Base-by-base conservation (phyloP, 345 rosid species). In the Sisymbrium irio region DNA sequence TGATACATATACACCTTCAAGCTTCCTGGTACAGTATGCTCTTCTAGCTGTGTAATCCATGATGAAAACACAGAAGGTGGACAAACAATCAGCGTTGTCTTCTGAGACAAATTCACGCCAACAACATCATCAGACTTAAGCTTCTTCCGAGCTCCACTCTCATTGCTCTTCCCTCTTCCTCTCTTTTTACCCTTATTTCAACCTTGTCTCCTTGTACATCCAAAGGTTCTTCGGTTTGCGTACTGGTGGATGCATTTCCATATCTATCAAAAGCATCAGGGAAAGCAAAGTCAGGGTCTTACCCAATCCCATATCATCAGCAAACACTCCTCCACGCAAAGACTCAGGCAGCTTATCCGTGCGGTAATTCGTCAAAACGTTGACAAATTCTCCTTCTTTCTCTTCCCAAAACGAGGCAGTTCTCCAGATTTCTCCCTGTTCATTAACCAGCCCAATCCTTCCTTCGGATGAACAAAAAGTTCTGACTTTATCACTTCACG, bases 281-380 rank as follows among this genome's bases (percentile, higher is more conserved):
- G 97, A 89, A 60, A 91, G 90, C 74, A 93, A 74, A 55, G 98
- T 88, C 22, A 93, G 88, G 10, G 98, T 93, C 84, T 93, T 91
- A 9, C 98, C 98, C 77, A 91, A 74, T 1, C 98, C 98, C 94
- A 89, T 91, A 75, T 93, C 98, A 81, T 91, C 98, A 10, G 98
- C 98, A 36, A 93, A 83, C 65, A 93, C 83, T 0, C 98, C 97
- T 53, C 98, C 92, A 2, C 86, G 84, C 80, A 91, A 58, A 60
- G 96, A 89, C 71, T 85, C 88, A 1, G 98, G 98, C 39, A 83
- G 79, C 27, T 54, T 79, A 64, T 80, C 79, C 0, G 88, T 77
- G 10, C 61, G 85, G 76, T 84, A 85, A 79, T 91, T 86, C 1
- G 97, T 93, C 84, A 93, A 71, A 39, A 81, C 83, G 55, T 93